These are phyloP conservation scores for Sphagnum contortum DNA, from an alignment of 225 moss, liverwort and hornwort species.

Conservation along the genomic window DNA sequence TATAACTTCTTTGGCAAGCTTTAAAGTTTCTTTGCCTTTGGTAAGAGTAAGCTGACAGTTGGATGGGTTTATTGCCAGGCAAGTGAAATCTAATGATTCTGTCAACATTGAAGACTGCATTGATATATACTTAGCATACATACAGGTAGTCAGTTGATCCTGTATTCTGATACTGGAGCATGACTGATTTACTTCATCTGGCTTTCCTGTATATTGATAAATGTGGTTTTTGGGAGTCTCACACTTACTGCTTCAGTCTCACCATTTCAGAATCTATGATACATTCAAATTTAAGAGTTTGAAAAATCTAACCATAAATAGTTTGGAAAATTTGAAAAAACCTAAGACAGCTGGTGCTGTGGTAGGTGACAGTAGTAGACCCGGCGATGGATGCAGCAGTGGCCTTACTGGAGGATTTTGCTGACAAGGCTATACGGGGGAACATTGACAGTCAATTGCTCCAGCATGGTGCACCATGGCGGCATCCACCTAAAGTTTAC, in stretches of 20 bases:
- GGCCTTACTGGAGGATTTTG: constrained; percentile 55
- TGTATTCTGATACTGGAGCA: too few relatives aligned
- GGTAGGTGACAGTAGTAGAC: constrained; percentile 79
- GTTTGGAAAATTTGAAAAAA: too few relatives aligned
- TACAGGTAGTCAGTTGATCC: constrained; percentile 41
- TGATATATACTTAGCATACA: constrained; percentile 83
- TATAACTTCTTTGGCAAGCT: too few relatives aligned
- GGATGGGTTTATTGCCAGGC: constrained; percentile 20
- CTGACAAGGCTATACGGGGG: constrained; percentile 44
- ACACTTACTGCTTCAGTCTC: too few relatives aligned
- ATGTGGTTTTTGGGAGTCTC: too few relatives aligned
- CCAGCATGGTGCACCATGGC: constrained; percentile 80
- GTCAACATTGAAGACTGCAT: constrained; percentile 81
- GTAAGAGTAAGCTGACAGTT: not conserved
- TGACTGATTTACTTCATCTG: too few relatives aligned
- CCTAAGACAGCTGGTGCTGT: not conserved
- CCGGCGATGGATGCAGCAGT: constrained; percentile 67
- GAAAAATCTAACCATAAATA: too few relatives aligned
- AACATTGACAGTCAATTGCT: constrained; percentile 41
- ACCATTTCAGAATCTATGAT: too few relatives aligned
- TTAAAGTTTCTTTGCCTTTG: too few relatives aligned
- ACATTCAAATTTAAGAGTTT: too few relatives aligned
- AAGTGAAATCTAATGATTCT: constrained; percentile 44
- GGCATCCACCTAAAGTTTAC: constrained; percentile 36
- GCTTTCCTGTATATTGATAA: too few relatives aligned